Base-by-base conservation (phyloP, 441 rosid species). In the Pelargonium fulgidum region DNA sequence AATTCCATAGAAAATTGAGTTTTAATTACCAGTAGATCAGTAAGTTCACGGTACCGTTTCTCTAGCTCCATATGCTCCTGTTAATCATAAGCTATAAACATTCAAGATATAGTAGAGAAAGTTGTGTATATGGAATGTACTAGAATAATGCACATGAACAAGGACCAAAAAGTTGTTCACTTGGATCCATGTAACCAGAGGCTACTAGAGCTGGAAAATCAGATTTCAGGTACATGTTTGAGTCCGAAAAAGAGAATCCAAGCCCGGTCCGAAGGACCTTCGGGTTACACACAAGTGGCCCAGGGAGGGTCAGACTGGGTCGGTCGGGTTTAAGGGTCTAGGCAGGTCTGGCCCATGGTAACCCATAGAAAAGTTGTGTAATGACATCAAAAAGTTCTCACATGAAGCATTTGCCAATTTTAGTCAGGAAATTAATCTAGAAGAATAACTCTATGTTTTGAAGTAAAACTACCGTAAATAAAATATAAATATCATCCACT, bases 31-130 rank as follows among this genome's bases (percentile, higher is more conserved):
- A 95, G 80, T 68, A 95, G 80, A 84, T 95, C 99, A 62, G 99
- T 95, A 68, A 95, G 84, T 75, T 92, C 99, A 65, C 97, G 97
- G 78, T 95, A 95, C 67, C 96, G 96, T 76, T 95, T 92, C 84
- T 95, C 99, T 71, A 95, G 90, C 84, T 95, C 99, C 76, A 84
- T 84, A 77, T 92, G 99, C 89, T 95, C 98, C 99, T 95, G 85
- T 69, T 48, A 76, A 76, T 75, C 68, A 63, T 70, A 62, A 62
- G 62, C 75, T 75, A 76, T 54, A 77, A 26, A 76, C 42, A 65
- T 58, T 78, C 70, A 77, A 80, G 76, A 65, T 44, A 73, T 74
- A 29, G 71, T 64, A 69, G 12, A 42, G 65, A 64, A 59, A 73
- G 22, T 69, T 33, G 41, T 54, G 3, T 29, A n/a, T 62, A 1